Evolutionary conservation across 257 asterid genomes (phyloP), one percentile per base, ranked within the genome.

Genomic region (Solanum pimpinellifolium): DNA sequence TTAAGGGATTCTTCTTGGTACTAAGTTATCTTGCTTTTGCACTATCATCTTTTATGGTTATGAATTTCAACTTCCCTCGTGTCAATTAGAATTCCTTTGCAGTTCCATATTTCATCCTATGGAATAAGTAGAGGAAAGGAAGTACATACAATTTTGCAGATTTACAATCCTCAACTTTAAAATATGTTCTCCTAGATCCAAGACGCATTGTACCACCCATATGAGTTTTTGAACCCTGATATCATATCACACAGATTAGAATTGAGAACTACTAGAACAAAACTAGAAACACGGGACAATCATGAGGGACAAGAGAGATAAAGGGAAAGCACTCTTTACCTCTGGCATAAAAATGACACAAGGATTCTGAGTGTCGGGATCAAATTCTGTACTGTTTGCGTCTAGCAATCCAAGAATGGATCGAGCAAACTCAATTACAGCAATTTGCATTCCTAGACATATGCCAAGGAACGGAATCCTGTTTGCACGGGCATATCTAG

Each of bases 191-290:
- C 93, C 96, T 93, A 31, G 95, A 94, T 90, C 98, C 98, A 9
- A 94, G 96, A 86, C 96, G 95, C 98, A 94, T 94, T 29, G 98
- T 94, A 85, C 95, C 98, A 90, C 98, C 96, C 98, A 93, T 93
- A 88, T 94, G 98, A 66, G 96, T 93, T 90, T 90, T 93, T 76
- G 98, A 94, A 62, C 96, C 96, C 96, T 93, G 92, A 76, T 78
- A 85, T 87, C 83, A 86, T 37, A 20, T 86, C 76, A 70, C 72
- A 81, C 86, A 85, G n/a, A 84, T 66, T 83, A 86, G 85, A 87
- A 59, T 8, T 42, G 35, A 27, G 35, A 75, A 11, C 20, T 25
- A 41, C 25, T 70, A 15, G 16, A 25, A 39, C 31, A 74, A 76
- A 56, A 84, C 68, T 69, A 72, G 15, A 46, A n/a, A 46, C 46